phyloP scores from a whole-genome alignment of 2,329 filamentous ascomycete species.

The Neonectria hederae region DNA sequence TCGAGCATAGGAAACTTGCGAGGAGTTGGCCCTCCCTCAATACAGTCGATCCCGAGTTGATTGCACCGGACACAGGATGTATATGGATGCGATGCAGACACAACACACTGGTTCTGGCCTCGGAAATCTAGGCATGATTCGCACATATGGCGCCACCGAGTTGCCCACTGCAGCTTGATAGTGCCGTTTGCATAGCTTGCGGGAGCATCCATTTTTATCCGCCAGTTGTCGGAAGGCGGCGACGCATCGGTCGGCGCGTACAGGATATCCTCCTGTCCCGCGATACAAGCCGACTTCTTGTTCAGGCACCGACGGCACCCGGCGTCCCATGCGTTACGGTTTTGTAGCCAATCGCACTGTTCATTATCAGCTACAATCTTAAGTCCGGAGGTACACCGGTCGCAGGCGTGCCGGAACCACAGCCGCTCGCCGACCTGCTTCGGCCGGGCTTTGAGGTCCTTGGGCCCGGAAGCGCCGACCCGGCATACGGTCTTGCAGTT shows the following conservation, averaged over 20 bases:
- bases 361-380: not conserved
- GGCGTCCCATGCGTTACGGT: constrained; percentile 22
- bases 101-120: constrained; percentile 18
- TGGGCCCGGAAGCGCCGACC: constrained; percentile 2
- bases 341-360: constrained; percentile 27
- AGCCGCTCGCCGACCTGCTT: not conserved
- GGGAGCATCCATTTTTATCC: not conserved
- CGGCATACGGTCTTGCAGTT: constrained; percentile 5
- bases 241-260: not conserved
- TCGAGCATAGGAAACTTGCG: constrained; percentile 40
- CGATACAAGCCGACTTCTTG: constrained; percentile 15
- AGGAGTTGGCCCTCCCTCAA: not conserved
- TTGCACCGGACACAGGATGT: constrained; percentile 39
- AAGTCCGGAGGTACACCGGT: constrained; percentile 22
- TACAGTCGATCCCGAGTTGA: constrained; percentile 45
- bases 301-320: constrained; percentile 18
- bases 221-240: not conserved
- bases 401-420: constrained; percentile 35
- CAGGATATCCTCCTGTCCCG: constrained; percentile 10
- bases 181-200: not conserved
- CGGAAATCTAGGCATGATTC: constrained; percentile 10
- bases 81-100: constrained; percentile 6
- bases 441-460: not conserved
- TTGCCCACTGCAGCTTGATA: constrained; percentile 8
- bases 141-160: constrained; percentile 28